Base-by-base conservation (phyloP, 2,329 filamentous ascomycete genomes). In the Trichophyton equinum region DNA sequence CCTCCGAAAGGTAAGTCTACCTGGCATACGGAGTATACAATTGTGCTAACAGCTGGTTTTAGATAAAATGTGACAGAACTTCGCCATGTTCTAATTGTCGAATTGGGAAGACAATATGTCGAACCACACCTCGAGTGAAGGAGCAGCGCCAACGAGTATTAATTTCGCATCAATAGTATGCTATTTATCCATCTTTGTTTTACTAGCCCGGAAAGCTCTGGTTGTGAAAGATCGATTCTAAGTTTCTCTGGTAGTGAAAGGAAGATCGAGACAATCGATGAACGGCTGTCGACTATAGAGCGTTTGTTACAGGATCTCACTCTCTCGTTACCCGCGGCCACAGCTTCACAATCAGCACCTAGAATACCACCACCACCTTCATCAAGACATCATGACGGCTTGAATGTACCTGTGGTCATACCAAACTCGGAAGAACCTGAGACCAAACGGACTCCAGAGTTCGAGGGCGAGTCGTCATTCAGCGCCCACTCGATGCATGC, bases 261-360 rank as follows among this genome's bases (percentile, higher is more conserved):
- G 65, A 80, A 81, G 67, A 79, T 82, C 57, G 79, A 81, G 62
- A 67, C 76, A 11, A 80, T 82, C 58, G 78, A 80, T 65, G 74
- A 78, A 33, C 75, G 79, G 15, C 69, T 82, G 7, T 72, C 73
- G 5, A 72, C 73, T n/a, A 79, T 82, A 46, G 79, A 81, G 63
- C 66, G 69, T 57, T 68, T 75, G 8, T 68, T 78, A 13, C 71
- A 74, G 42, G 69, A 62, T 27, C 69, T 76, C 25, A 69, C 62
- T 13, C 44, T 63, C 5, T 61, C 60, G 5, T 55, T 63, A 22
- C 62, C 62, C 13, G 42, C 60, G 33, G 58, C 60, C 25, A 40
- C 27, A 20, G 38, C 59, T 27, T 4, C 33, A 33, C 72, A 7
- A 68, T 67, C 65, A 66, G 69, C 15, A 64, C 49, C 40, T 67